These are phyloP conservation scores for Termitomyces sp. DNA, from an alignment of 768 basidiomycete species.

Conservation along the genomic window DNA sequence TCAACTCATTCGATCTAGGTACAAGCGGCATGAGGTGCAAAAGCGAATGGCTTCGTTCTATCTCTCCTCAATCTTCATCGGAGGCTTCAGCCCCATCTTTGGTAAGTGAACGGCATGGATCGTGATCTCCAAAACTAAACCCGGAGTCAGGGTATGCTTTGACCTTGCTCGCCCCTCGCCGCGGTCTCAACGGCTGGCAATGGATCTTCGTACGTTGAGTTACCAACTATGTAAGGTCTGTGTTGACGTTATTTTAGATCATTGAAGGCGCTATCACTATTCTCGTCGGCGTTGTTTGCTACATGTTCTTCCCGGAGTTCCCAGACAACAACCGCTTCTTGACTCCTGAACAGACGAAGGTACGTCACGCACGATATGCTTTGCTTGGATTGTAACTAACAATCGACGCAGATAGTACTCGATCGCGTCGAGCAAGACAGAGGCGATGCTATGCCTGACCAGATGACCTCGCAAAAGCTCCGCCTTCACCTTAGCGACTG, in stretches of 20 bases:
- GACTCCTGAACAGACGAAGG: slow-evolving; percentile 28
- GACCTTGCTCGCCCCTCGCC: slow-evolving; percentile 8
- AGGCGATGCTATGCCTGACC: slow-evolving; percentile 30
- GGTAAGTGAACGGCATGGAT: slow-evolving; percentile 1
- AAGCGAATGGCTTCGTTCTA: slow-evolving; percentile 29
- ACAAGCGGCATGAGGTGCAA: slow-evolving; percentile 37
- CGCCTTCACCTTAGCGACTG: slow-evolving; percentile 29
- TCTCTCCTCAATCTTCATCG: slow-evolving; percentile 23
- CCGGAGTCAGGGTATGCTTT: slow-evolving; percentile 10
- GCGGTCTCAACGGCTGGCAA: slow-evolving; percentile 18
- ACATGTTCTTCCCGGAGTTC: slow-evolving; percentile 20
- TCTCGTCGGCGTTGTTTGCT: slow-evolving; percentile 17
- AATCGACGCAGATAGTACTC: slow-evolving; percentile 9
- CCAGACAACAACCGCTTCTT: slow-evolving; percentile 27
- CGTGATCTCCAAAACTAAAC: not conserved
- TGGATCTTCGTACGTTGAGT: slow-evolving; percentile 21
- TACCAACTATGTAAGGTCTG: not conserved
- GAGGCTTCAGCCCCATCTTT: slow-evolving; percentile 23
- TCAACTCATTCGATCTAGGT: slow-evolving; percentile 14
- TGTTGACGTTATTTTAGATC: slow-evolving; percentile 14
- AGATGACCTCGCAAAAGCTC: slow-evolving; percentile 23
- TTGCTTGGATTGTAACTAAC: slow-evolving; percentile 11
- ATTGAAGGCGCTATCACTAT: slow-evolving; percentile 22
- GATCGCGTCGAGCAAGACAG: slow-evolving; percentile 31
- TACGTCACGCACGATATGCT: not conserved